phyloP scores from a whole-genome alignment of 1,139 yeast species.

The Saccharomyces pastorianus region DNA sequence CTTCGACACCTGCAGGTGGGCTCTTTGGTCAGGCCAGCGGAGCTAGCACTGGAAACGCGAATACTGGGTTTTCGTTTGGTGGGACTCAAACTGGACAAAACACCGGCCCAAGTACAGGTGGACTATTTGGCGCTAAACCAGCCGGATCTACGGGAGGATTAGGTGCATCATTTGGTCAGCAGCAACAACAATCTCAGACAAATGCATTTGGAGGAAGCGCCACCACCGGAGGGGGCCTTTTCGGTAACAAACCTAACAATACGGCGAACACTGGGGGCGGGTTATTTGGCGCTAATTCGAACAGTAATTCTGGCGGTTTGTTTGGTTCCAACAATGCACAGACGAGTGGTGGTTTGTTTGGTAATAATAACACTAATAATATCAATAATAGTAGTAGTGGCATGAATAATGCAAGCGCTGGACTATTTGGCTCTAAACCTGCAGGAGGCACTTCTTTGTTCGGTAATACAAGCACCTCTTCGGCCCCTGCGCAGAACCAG shows the following conservation, averaged over 20 bases:
- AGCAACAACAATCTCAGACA: constrained; percentile 1
- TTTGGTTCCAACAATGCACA: constrained; percentile 8
- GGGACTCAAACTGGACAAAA: constrained; percentile 7
- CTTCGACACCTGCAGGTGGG: constrained; percentile 30
- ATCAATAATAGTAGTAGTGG: constrained; percentile 12
- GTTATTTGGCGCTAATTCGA: constrained; percentile 6
- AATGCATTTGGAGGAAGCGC: background rate
- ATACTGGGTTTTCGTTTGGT: constrained; percentile 31
- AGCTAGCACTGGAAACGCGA: constrained; percentile 7
- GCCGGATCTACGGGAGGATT: constrained; percentile 14
- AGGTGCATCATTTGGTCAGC: constrained; percentile 12
- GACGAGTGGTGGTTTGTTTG: constrained; percentile 34
- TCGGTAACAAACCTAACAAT: constrained; percentile 28
- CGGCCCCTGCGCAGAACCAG: constrained; percentile 8
- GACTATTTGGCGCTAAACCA: constrained; percentile 6
- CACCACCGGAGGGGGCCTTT: constrained; percentile 27
- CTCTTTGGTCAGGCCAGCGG: constrained; percentile 31
- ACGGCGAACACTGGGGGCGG: constrained; percentile 17
- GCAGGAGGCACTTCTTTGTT: constrained; percentile 29
- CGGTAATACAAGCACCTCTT: constrained; percentile 22
- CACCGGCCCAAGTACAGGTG: constrained; percentile 6
- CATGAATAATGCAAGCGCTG: constrained; percentile 11
- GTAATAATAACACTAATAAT: constrained; percentile 15
- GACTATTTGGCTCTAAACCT: constrained; percentile 24
- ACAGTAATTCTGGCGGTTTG: background rate